Evolutionary conservation across 805 yeast genomes (phyloP), one percentile per base, ranked within the genome.

Genomic region (Millerozyma acaciae): DNA sequence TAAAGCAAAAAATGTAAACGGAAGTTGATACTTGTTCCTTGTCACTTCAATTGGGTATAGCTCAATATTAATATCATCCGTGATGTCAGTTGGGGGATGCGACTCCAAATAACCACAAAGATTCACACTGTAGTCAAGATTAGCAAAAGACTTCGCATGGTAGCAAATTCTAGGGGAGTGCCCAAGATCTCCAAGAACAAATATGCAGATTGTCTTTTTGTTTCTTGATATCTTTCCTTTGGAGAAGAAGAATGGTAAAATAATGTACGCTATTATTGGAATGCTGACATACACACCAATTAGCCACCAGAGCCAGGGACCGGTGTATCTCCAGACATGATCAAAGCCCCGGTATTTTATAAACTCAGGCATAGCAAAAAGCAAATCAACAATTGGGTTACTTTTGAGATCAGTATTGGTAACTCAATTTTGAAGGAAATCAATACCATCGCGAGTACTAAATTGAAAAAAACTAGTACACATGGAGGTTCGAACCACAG

Each of bases 91-190:
- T 0, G 87, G 76, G 1, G 82, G 66, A 6, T 57, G 52, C 20
- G 77, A 72, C 35, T 80, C 84, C 0, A 79, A 43, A 46, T 89
- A 90, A 0, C 98, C 98, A 54, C 95, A 84, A 21, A 93, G 56
- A 37, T 82, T 85, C 4, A 93, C 97, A 28, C 68, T 65, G 55
- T 80, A 83, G 0, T 88, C 93, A 12, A 64, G 57, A 20, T 68
- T 56, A n/a, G 83, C 73, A 46, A 93, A 78, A 34, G 90, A 81
- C 37, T 69, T 61, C 0, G 95, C 95, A 54, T 93, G 98, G 58
- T 90, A 84, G 45, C 81, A 73, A 84, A 90, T 93, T 39, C 98
- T 69, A 5, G 98, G 98, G 0, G 97, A 89, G 51, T 88, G 95
- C 9, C 96, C 96, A 34, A 93, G 53, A 52, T 90, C 97, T 2